phyloP scores from a whole-genome alignment of 2,329 filamentous ascomycete species.

The Colletotrichum ledebouriae region DNA sequence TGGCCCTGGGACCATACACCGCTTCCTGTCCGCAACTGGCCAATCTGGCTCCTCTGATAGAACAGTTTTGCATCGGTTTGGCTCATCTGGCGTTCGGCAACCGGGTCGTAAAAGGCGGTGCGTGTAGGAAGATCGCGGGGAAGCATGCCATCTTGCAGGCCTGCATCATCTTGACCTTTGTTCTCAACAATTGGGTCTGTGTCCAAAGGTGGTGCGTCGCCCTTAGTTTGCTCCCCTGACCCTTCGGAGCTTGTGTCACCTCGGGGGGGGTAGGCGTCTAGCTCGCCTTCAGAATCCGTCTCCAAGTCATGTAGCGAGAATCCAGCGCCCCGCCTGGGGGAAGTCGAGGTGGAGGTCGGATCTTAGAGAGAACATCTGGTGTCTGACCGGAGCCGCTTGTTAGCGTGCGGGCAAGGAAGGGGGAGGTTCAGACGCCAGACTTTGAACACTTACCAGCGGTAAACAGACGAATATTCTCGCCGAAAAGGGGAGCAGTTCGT shows the following conservation, averaged over 20 bases:
- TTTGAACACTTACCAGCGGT: slow-evolving; percentile 39
- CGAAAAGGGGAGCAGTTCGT: slow-evolving; percentile 18
- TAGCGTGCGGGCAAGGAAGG: slow-evolving; percentile 10
- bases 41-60: slow-evolving; percentile 88
- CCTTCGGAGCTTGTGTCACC: slow-evolving; percentile 38
- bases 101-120: slow-evolving; percentile 93
- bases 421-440: neutral
- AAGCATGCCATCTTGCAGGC: slow-evolving; percentile 68
- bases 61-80: slow-evolving; percentile 96
- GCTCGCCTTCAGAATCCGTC: slow-evolving; percentile 41
- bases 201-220: slow-evolving; percentile 9
- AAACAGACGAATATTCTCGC: neutral
- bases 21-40: slow-evolving; percentile 57
- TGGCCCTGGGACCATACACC: slow-evolving; percentile 55
- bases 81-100: slow-evolving; percentile 93
- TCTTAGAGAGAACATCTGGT: slow-evolving; percentile 30
- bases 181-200: neutral
- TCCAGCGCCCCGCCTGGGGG: slow-evolving; percentile 34
- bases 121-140: slow-evolving; percentile 73
- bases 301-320: slow-evolving; percentile 35
- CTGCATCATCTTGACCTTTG: slow-evolving; percentile 23
- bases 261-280: slow-evolving; percentile 25
- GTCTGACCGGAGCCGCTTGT: slow-evolving; percentile 17
- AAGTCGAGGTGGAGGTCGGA: slow-evolving; percentile 39
- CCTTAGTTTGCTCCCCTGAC: slow-evolving; percentile 23